These are phyloP conservation scores for Bocquillonia castaneifolia DNA, from an alignment of 441 rosid species.

Conservation along the genomic window DNA sequence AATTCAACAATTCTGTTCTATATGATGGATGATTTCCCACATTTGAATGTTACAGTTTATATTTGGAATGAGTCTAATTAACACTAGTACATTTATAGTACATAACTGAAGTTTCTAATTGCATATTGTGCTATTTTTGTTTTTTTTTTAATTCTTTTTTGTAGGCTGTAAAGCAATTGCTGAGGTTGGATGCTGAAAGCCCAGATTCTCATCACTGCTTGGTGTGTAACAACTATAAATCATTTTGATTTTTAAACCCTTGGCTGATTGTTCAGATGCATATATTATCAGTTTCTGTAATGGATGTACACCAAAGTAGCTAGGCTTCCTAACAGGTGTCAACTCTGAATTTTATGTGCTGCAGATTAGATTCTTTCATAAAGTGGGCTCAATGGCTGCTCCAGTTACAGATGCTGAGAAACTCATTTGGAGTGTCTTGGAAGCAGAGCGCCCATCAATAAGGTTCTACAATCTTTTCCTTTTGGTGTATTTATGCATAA, in stretches of 20 bases:
- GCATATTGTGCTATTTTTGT: not conserved
- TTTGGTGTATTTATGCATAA: not conserved
- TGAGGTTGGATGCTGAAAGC: constrained; percentile 79
- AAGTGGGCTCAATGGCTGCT: constrained; percentile 53
- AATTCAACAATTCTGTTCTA: not conserved
- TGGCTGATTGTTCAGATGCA: not conserved
- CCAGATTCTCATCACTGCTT: constrained; percentile 92
- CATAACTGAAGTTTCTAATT: not conserved
- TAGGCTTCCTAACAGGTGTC: constrained; percentile 12
- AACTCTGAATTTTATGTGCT: constrained; percentile 24
- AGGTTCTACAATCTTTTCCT: constrained; percentile 43
- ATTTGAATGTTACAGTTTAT: not conserved
- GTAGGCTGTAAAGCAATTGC: constrained; percentile 88
- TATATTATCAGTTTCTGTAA: not conserved
- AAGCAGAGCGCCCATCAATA: constrained; percentile 83
- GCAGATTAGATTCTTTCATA: constrained; percentile 88
- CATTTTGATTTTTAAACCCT: not conserved
- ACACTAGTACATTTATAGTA: not conserved
- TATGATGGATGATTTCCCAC: not conserved
- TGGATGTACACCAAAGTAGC: not conserved
- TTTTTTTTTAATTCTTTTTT: not conserved
- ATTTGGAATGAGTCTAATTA: not conserved
- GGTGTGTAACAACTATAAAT: constrained; percentile 45
- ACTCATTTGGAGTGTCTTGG: constrained; percentile 84
- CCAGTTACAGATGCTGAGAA: constrained; percentile 71